phyloP scores from a whole-genome alignment of 176 grass and related monocot genomes.

The Chloris gayana region DNA sequence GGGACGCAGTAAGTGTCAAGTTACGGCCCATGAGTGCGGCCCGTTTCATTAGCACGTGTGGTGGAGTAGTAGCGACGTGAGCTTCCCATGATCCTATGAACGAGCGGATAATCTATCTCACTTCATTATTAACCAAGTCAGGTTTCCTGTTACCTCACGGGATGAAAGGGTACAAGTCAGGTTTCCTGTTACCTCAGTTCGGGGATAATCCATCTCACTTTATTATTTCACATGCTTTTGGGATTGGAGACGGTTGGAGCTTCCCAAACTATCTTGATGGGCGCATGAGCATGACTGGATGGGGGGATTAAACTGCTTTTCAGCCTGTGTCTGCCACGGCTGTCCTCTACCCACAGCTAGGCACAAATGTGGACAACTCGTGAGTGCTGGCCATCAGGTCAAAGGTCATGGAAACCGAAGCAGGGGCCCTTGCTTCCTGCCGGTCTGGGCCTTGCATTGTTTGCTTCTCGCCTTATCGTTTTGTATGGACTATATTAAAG shows the following conservation, averaged over 20 bases:
- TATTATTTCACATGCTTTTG: not conserved
- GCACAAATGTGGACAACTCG: constrained; percentile 24
- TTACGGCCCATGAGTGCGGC: not conserved
- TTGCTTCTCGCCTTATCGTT: not conserved
- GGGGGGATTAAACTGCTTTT: too few species aligned
- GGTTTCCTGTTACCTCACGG: too few species aligned
- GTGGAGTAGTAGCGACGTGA: not conserved
- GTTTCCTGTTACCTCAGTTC: not conserved
- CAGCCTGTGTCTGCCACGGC: not conserved
- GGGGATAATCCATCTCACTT: not conserved
- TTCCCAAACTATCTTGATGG: not conserved
- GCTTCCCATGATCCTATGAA: not conserved
- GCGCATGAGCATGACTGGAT: too few species aligned
- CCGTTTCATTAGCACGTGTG: not conserved
- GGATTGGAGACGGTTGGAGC: not conserved
- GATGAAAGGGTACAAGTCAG: not conserved
- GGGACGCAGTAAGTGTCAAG: too few species aligned
- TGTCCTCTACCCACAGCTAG: not conserved
- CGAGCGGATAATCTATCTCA: not conserved
- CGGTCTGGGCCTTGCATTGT: not conserved
- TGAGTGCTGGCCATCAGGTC: too few species aligned
- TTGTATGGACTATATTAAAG: not conserved
- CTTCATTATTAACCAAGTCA: too few species aligned
- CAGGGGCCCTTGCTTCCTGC: not conserved
- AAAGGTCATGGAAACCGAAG: not conserved